A percentile compares a stretch with the other conserved stretches of the same genome.
Conservation (phyloP, 768 basidiomycete species). For the Neoboletus magnificus region DNA sequence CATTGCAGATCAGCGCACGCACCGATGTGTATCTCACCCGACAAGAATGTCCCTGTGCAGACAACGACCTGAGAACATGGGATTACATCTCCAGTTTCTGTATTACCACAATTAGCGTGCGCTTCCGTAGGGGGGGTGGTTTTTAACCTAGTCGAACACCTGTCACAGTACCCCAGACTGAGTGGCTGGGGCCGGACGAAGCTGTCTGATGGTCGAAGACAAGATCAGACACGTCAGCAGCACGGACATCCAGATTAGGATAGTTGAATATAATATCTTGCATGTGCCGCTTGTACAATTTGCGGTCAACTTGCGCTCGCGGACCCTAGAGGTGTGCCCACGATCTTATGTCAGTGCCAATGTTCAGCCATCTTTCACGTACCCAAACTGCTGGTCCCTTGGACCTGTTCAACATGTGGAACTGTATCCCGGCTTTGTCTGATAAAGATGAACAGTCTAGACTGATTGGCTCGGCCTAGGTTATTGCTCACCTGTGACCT, state of each 20-base stretch:
- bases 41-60: slow-evolving; percentile 89
- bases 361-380: slow-evolving; percentile 18
- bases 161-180: slow-evolving; percentile 49
- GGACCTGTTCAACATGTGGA: slow-evolving; percentile 79
- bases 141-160: slow-evolving; percentile 67
- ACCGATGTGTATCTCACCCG: slow-evolving; percentile 91
- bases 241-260: slow-evolving; percentile 62
- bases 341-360: neutral
- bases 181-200: slow-evolving; percentile 19
- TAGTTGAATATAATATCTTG: slow-evolving; percentile 64
- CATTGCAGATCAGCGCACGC: slow-evolving; percentile 1
- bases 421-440: slow-evolving; percentile 90
- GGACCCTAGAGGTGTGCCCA: slow-evolving; percentile 57
- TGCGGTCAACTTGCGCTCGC: slow-evolving; percentile 84
- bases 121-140: neutral
- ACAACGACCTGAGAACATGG: slow-evolving; percentile 79
- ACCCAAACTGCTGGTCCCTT: slow-evolving; percentile 92
- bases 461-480: neutral
- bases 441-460: neutral
- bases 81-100: slow-evolving; percentile 74
- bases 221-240: slow-evolving; percentile 78
- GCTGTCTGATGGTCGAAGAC: slow-evolving; percentile 51
- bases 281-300: slow-evolving; percentile 80
- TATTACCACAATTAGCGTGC: neutral
- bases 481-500: slow-evolving; percentile 61